phyloP scores from a whole-genome alignment of 164 flowering plant species.

The Aristolochia californica region DNA sequence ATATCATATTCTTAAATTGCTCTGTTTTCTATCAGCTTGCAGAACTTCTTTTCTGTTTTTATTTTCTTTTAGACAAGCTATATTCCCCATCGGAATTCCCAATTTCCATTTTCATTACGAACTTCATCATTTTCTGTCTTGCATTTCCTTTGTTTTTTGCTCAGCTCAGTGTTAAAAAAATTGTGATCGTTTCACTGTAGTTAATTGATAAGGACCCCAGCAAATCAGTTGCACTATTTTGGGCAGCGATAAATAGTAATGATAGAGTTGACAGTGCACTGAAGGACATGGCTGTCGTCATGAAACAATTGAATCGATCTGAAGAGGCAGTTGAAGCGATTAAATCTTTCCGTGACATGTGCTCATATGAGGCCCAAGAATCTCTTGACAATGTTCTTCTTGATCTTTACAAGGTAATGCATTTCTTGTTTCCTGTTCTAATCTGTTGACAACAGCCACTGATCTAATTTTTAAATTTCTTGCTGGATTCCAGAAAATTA shows the following conservation, averaged over 20 bases:
- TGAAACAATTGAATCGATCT: slow-evolving; percentile 76
- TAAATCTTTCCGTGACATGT: slow-evolving; percentile 74
- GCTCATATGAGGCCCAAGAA: slow-evolving; percentile 63
- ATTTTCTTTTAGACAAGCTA: background rate
- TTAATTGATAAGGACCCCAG: slow-evolving; percentile 68
- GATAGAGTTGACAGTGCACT: slow-evolving; percentile 86
- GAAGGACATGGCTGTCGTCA: slow-evolving; percentile 87
- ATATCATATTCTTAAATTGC: background rate
- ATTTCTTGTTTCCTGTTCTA: background rate
- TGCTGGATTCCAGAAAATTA: too few relatives aligned
- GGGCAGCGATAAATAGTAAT: slow-evolving; percentile 76
- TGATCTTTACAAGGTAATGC: slow-evolving; percentile 77
- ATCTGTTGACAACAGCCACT: background rate
- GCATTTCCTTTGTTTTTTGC: too few relatives aligned
- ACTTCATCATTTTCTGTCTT: background rate
- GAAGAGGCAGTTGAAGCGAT: slow-evolving; percentile 94
- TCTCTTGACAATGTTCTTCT: slow-evolving; percentile 77
- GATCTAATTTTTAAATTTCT: background rate
- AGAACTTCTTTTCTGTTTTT: background rate
- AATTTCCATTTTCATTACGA: background rate
- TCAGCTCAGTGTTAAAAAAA: background rate
- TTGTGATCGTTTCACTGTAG: slow-evolving; percentile 18
- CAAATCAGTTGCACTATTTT: slow-evolving; percentile 64
- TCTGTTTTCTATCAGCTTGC: background rate
- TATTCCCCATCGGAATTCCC: too few relatives aligned